These are phyloP conservation scores for Solanum aculeatissimum DNA, from an alignment of 305 asterid genomes.

Conservation along the genomic window DNA sequence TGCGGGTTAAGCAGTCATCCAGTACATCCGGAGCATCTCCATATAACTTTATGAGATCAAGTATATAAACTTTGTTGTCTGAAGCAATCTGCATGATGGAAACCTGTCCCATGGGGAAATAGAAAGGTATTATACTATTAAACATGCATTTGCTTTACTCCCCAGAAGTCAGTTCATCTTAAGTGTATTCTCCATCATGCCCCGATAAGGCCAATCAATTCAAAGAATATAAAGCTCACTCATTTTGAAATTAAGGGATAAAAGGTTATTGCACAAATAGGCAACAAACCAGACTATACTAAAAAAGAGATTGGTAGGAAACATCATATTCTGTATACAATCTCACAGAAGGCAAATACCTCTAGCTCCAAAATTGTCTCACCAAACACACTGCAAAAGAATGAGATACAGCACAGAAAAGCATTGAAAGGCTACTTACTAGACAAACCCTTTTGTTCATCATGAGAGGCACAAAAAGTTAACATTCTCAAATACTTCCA, in stretches of 20 bases:
- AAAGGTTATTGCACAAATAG: neutral
- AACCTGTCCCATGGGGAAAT: conserved; percentile 42
- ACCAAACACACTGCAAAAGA: neutral
- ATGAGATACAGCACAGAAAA: neutral
- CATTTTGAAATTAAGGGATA: neutral
- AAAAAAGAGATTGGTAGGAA: neutral
- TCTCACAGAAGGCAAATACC: neutral
- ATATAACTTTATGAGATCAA: conserved; percentile 80
- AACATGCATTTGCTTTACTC: neutral
- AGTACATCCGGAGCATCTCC: conserved; percentile 50
- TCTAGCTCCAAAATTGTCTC: neutral
- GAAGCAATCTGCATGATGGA: conserved; percentile 98
- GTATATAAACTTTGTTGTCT: conserved; percentile 65
- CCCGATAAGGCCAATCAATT: neutral
- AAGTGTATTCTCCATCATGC: neutral
- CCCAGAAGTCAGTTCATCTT: neutral
- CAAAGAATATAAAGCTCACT: neutral
- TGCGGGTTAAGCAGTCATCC: conserved; percentile 64
- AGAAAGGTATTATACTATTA: neutral
- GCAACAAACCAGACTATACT: neutral
- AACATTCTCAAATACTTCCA: neutral
- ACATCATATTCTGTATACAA: neutral
- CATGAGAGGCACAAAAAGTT: neutral
- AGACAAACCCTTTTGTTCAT: neutral
- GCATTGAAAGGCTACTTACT: neutral